Percentiles rank a stretch among this genome's conserved stretches.
phyloP scores from a whole-genome alignment of 305 asterid species.

The Plantago lanceolata region DNA sequence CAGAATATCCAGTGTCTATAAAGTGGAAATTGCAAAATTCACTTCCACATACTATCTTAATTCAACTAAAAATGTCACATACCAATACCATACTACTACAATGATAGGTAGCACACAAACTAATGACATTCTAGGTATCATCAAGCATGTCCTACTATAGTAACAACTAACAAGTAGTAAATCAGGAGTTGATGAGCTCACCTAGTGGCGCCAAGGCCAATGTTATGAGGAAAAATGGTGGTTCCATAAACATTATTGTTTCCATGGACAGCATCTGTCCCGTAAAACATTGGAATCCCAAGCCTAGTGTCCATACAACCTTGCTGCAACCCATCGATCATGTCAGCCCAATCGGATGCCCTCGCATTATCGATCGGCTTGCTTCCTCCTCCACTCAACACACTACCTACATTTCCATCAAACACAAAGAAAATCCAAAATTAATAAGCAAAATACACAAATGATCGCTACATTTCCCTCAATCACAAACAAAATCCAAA shows the following conservation, averaged over 20 bases:
- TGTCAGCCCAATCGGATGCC: constrained; percentile 76
- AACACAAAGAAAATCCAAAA: not conserved
- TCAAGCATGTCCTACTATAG: not conserved
- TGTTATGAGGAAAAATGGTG: constrained; percentile 86
- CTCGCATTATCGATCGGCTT: constrained; percentile 69
- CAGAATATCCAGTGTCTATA: not conserved
- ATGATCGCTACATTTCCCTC: no score
- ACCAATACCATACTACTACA: no score
- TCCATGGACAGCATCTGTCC: constrained; percentile 89
- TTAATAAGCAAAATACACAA: not conserved
- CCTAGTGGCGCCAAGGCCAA: constrained; percentile 97
- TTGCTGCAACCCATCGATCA: constrained; percentile 74
- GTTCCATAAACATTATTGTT: constrained; percentile 86
- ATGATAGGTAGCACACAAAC: not conserved
- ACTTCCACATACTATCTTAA: not conserved
- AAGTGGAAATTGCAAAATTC: no score
- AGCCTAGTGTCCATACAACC: constrained; percentile 71
- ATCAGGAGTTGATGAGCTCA: constrained; percentile 12
- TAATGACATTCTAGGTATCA: not conserved
- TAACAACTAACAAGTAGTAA: not conserved
- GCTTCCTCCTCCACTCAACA: constrained; percentile 93
- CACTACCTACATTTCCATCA: constrained; percentile 52
- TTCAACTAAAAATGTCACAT: not conserved
- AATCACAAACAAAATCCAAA: not conserved
- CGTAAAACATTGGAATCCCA: constrained; percentile 79